Base-by-base conservation (phyloP, 2,329 filamentous ascomycete genomes). In the Seiridium unicorne region DNA sequence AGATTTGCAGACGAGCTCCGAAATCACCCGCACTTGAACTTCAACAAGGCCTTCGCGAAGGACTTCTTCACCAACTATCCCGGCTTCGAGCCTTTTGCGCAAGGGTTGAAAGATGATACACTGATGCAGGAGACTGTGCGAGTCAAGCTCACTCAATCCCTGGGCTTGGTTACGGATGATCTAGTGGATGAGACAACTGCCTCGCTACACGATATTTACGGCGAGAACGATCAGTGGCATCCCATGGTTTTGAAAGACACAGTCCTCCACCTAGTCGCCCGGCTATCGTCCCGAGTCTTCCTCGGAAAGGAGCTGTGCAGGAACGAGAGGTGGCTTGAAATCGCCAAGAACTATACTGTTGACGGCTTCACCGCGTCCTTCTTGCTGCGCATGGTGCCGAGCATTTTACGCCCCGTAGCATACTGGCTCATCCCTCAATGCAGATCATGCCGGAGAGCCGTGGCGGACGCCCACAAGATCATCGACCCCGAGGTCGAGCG, bases 221-320 rank as follows among this genome's bases (percentile, higher is more conserved):
- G 73, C 8, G 62, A 64, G 31, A 62, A 42, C 51, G 56, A 63
- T 70, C 76, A 78, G 59, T 82, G 79, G 79, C 70, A 70, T 9
- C 65, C 73, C 1, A 65, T 74, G 40, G 60, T 64, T 31, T 71
- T 81, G 44, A 70, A 72, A 9, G 65, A 71, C 0, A 68, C 74
- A 38, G 59, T 80, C 26, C 74, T 80, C 2, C 69, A 74, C 13
- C 64, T 81, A 7, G 74, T 85, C 8, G 78, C 80, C 13, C 78
- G 80, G 7, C 64, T 84, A 9, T 82, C 81, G 0, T 79, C 81
- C 1, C 73, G 79, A 4, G 75, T 83, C 3, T 83, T 84, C 61
- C 68, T 83, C 2, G 81, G 81, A 3, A 64, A 69, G 3, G 69
- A 73, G 3, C 65, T 82, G 10, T 81, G 78, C 66, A 77, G 78